phyloP scores from a whole-genome alignment of 2,329 filamentous ascomycete genomes.

The Talaromyces amestolkiae region DNA sequence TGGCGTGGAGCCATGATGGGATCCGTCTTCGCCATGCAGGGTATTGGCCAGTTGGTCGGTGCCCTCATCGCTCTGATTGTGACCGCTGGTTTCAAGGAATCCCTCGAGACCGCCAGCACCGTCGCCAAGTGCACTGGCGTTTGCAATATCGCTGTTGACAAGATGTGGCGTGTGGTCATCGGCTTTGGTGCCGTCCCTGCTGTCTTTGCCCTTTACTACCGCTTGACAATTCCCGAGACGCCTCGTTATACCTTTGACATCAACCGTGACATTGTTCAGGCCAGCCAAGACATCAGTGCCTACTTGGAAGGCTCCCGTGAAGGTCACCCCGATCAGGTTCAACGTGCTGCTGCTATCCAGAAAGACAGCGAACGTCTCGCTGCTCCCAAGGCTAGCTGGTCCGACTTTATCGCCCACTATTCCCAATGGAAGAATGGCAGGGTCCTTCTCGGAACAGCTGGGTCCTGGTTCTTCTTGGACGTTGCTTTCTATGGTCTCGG shows the following conservation, averaged over 20 bases:
- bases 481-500: constrained; percentile 65
- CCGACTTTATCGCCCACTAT: constrained; percentile 71
- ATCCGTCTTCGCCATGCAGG: constrained; percentile 83
- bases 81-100: constrained; percentile 67
- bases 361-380: constrained; percentile 56
- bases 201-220: constrained; percentile 79
- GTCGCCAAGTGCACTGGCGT: constrained; percentile 58
- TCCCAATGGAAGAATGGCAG: constrained; percentile 67
- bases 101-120: constrained; percentile 53
- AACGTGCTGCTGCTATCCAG: constrained; percentile 58
- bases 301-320: constrained; percentile 67
- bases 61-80: constrained; percentile 75
- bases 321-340: constrained; percentile 64
- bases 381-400: constrained; percentile 57
- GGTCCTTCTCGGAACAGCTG: constrained; percentile 73
- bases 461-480: constrained; percentile 75
- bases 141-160: constrained; percentile 72
- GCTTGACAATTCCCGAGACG: constrained; percentile 82
- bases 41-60: constrained; percentile 73
- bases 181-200: constrained; percentile 78
- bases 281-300: constrained; percentile 68
- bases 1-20: constrained; percentile 87
- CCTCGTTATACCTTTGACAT: constrained; percentile 86
- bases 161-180: constrained; percentile 82
- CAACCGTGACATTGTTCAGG: constrained; percentile 70